phyloP scores from a whole-genome alignment of 192 early-diverging fungal genomes.

The Paraglomus brasilianum region DNA sequence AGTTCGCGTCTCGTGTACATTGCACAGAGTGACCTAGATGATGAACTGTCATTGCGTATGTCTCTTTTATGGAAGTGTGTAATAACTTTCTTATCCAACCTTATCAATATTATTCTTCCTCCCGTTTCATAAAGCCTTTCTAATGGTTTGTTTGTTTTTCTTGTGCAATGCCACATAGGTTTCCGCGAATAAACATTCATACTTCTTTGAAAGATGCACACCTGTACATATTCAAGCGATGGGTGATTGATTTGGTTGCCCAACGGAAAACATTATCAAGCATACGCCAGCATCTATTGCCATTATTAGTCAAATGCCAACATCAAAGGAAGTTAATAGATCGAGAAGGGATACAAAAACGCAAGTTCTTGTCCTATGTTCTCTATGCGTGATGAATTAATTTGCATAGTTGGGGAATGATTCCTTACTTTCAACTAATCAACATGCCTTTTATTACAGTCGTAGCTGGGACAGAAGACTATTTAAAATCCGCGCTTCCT shows the following conservation, averaged over 20 bases:
- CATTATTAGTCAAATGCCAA: slow-evolving; percentile 83
- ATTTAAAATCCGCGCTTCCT: slow-evolving; percentile 37
- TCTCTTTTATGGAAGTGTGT: slow-evolving; percentile 48
- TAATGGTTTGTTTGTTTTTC: neutral
- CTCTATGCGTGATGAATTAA: neutral
- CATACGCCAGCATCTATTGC: slow-evolving; percentile 82
- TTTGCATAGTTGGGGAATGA: neutral
- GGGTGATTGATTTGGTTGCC: slow-evolving; percentile 81
- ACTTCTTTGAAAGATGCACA: slow-evolving; percentile 88
- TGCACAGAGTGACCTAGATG: slow-evolving; percentile 44
- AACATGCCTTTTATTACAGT: neutral
- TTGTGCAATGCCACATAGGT: slow-evolving; percentile 62
- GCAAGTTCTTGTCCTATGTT: slow-evolving; percentile 38
- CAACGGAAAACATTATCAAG: slow-evolving; percentile 67
- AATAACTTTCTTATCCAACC: neutral
- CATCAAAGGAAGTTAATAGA: slow-evolving; percentile 68
- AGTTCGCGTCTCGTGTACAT: slow-evolving; percentile 42
- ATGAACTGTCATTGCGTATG: slow-evolving; percentile 57
- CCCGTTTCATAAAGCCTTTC: neutral
- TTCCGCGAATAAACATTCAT: slow-evolving; percentile 75
- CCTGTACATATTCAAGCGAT: slow-evolving; percentile 88
- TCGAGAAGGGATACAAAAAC: slow-evolving; percentile 61
- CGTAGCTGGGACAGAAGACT: slow-evolving; percentile 35
- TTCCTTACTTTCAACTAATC: neutral
- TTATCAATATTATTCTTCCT: neutral